These are phyloP conservation scores for Ulota crispa DNA, from an alignment of 225 moss, liverwort and hornwort genomes.

Conservation along the genomic window DNA sequence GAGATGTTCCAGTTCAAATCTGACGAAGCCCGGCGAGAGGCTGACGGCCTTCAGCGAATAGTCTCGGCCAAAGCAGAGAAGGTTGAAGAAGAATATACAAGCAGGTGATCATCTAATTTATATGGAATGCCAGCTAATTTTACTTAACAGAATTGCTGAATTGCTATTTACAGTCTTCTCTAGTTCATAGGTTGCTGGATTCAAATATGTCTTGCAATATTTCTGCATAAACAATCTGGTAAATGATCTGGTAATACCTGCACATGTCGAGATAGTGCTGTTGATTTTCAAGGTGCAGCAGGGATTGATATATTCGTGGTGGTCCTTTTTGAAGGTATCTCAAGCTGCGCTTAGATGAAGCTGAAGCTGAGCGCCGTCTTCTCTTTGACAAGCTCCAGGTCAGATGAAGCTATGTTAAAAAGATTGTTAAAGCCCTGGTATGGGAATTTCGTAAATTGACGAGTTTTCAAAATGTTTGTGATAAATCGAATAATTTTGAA, in stretches of 20 bases:
- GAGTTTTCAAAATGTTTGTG: constrained; percentile 8
- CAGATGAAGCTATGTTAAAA: constrained; percentile 34
- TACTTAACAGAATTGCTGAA: not conserved
- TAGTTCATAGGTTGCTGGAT: constrained; percentile 1
- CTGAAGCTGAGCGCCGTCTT: constrained; percentile 68
- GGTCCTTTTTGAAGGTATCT: constrained; percentile 49
- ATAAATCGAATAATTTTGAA: constrained; percentile 2
- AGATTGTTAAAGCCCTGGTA: constrained; percentile 13
- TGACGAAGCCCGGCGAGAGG: constrained; percentile 70
- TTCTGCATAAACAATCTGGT: constrained; percentile 6
- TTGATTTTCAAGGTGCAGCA: not conserved
- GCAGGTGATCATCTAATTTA: constrained; percentile 45
- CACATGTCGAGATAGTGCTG: not conserved
- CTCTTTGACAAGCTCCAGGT: constrained; percentile 76
- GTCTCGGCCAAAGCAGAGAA: constrained; percentile 71
- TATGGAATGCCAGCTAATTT: not conserved
- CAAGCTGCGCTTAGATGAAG: constrained; percentile 68
- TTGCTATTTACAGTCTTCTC: not conserved
- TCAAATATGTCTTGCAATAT: not conserved
- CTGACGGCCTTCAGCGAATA: constrained; percentile 68
- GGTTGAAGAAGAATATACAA: constrained; percentile 72
- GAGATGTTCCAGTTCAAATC: constrained; percentile 76
- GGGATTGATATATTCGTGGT: constrained; percentile 27
- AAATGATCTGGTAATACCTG: not conserved
- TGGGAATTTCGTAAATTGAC: constrained; percentile 11